Percentiles rank a stretch among this genome's conserved stretches.
Evolutionary conservation across 306 rosid species (phyloP).

Genomic region (Corylus heterophylla): DNA sequence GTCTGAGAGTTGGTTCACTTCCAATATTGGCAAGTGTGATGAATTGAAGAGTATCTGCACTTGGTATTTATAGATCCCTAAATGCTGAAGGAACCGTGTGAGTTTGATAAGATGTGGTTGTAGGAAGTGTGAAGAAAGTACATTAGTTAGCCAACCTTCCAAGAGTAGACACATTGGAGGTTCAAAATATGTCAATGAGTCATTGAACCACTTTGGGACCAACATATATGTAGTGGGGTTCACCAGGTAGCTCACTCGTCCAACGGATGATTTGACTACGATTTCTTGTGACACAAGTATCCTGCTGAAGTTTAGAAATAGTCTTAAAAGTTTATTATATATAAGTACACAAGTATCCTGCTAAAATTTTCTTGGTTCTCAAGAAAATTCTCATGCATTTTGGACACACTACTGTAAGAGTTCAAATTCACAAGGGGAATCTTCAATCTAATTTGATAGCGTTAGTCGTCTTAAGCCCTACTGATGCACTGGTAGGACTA

Average conservation of each 20-base stretch:
- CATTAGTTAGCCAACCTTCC: conserved; percentile 12
- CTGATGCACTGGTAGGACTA: too few species aligned
- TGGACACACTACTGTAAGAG: too few species aligned
- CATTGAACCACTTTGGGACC: neutral
- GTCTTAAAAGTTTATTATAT: too few species aligned
- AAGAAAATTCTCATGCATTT: too few species aligned
- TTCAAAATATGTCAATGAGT: neutral
- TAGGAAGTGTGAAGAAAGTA: neutral
- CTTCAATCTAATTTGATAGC: too few species aligned
- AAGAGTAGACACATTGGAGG: neutral
- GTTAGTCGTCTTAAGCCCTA: too few species aligned
- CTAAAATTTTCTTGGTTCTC: too few species aligned
- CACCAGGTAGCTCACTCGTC: neutral
- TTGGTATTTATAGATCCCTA: neutral
- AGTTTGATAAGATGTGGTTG: conserved; percentile 25
- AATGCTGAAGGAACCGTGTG: neutral
- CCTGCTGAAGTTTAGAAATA: too few species aligned
- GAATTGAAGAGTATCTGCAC: neutral
- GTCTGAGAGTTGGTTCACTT: neutral
- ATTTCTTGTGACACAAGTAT: neutral
- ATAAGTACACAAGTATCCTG: too few species aligned
- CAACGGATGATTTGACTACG: neutral
- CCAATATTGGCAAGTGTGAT: neutral
- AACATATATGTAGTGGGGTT: neutral
- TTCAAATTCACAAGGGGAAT: too few species aligned